Evolutionary conservation across 225 moss, liverwort and hornwort genomes (phyloP), one percentile per base, ranked within the genome.

Genomic region (Anthoceros angustus): DNA sequence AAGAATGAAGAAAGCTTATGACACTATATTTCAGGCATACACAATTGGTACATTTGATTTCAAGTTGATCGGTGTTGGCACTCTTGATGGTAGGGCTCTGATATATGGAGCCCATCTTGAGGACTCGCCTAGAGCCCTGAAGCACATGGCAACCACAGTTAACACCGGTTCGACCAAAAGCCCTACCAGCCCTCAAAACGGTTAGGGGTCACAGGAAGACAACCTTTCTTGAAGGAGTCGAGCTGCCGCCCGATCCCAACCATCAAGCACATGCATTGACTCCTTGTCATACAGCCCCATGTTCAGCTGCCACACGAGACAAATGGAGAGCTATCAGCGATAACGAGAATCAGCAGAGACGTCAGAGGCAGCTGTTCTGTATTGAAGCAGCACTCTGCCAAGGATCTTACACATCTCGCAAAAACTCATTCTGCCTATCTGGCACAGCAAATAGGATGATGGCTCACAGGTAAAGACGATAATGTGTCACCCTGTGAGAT

Each of bases 211-310:
- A 32, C 32, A 1, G 32, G 32, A 39, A 8, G 25, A 69, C 40
- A 75, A 88, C 93, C 86, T 90, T 48, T 95, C 94, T 69, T 87
- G 87, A 64, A 95, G 80, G 38, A 95, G 66, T 73, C 94, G 84
- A 73, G 90, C 94, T 77, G 94, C 94, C 79, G 94, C 88, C 20
- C 82, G 80, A 71, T 95, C 94, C 94, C 90, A 95, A 26, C 78
- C 70, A 67, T 95, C 90, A 25, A 85, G 71, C 42, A 25, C 38
- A 42, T 77, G 78, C 25, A 76, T 75, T 41, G 94, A 84, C 72
- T 90, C 94, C 65, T 95, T 90, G 78, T 95, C 86, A 71, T 77
- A 95, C 24, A 95, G 75, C 46, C 94, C 94, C 76, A 90, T 86
- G 70, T 75, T 82, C 80, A 75, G 77, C 85, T 72, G 70, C 69